These are phyloP conservation scores for Cinnamomum micranthum DNA, from an alignment of 164 flowering plant species.

Conservation along the genomic window DNA sequence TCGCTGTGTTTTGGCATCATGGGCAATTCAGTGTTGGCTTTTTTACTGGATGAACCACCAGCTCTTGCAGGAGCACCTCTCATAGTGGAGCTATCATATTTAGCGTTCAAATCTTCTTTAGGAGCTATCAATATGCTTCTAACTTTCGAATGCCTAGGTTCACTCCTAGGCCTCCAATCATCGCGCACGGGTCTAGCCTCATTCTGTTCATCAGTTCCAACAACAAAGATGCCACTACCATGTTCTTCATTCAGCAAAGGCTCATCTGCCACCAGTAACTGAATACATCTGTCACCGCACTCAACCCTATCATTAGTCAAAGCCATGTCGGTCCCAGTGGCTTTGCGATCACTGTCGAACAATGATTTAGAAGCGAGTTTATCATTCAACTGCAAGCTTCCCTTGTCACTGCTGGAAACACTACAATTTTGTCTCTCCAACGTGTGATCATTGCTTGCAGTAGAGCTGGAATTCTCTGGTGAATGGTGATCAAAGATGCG, in stretches of 20 bases:
- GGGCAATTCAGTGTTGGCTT: conserved; percentile 43
- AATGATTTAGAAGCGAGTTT: conserved; percentile 30
- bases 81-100: conserved; percentile 87
- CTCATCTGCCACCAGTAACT: conserved; percentile 15
- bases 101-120: conserved; percentile 69
- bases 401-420: conserved; percentile 79
- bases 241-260: conserved; percentile 32
- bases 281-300: conserved; percentile 21
- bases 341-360: conserved; percentile 40
- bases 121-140: conserved; percentile 67
- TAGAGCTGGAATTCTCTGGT: conserved; percentile 51
- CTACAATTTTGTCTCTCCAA: conserved; percentile 81
- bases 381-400: conserved; percentile 62
- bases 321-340: conserved; percentile 42
- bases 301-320: conserved; percentile 45
- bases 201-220: conserved; percentile 35
- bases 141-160: conserved; percentile 62
- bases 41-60: conserved; percentile 38
- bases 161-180: conserved; percentile 35
- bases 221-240: conserved; percentile 13
- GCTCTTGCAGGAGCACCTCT: conserved; percentile 56
- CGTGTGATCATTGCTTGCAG: conserved; percentile 38
- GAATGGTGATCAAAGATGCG: conserved; percentile 41
- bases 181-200: conserved; percentile 24
- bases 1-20: conserved; percentile 48